Evolutionary conservation across 129 eudicot genomes (phyloP), one percentile per base, ranked within the genome.

Genomic region (Kitagawia praeruptora): DNA sequence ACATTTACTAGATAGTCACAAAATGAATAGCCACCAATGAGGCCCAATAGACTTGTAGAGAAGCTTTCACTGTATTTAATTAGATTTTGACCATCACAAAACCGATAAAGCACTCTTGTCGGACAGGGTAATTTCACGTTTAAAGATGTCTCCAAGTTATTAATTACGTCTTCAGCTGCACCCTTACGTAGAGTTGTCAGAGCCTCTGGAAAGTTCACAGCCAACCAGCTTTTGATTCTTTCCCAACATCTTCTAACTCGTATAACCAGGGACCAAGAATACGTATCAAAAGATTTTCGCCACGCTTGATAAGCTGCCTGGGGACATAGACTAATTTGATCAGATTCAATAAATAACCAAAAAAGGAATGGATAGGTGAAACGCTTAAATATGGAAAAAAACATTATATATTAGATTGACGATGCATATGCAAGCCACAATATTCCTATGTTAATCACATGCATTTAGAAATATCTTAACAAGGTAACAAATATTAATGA

Each of bases 1-100:
- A 94, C 93, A 79, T 94, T 91, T 70, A 90, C 93, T 18, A 78
- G 79, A 75, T 81, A 91, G 73, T 85, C 73, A 51, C 84, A 86
- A 66, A 88, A 79, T 19, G 92, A 80, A 84, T 91, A 94, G 48
- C 98, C 98, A 38, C 98, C 98, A 45, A 94, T 94, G 21, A 94
- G 81, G 72, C 98, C 98, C 74, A 80, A 83, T 51, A 83, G 56
- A 79, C 74, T 83, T 58, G 61, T 49, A 41, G 53, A 48, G 71
- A 39, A 28, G 39, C 76, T 75, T 74, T 81, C 80, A 46, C 46
- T 73, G 47, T 81, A 73, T 70, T 39, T 11, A 70, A 27, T 47
- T 8, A 46, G 72, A 31, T 94, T 88, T 85, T 94, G 97, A 69
- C 98, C 98, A 81, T 91, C 92, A 66, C 89, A 89, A 77, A 94